Percentiles rank a stretch among this genome's conserved stretches.
These are phyloP conservation scores for Candida silvicultrix DNA, from an alignment of 805 yeast genomes.

Conservation along the genomic window DNA sequence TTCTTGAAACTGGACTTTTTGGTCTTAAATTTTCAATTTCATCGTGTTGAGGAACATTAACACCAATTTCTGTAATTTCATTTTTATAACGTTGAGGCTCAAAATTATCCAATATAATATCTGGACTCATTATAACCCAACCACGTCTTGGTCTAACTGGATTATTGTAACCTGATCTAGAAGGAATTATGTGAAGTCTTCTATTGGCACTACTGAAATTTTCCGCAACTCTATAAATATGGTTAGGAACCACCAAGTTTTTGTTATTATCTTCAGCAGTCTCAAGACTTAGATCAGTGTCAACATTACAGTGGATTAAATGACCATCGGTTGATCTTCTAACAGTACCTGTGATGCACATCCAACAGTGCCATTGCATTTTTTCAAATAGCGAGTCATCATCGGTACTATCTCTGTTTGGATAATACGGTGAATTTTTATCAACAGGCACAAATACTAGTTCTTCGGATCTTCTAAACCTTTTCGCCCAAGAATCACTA, in stretches of 20 bases:
- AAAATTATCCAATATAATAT: conserved; percentile 69
- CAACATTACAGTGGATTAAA: conserved; percentile 86
- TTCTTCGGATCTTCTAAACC: conserved; percentile 86
- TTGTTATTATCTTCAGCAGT: conserved; percentile 24
- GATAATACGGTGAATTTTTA: conserved; percentile 58
- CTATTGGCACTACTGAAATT: conserved; percentile 80
- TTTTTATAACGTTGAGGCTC: conserved; percentile 37
- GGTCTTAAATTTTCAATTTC: conserved; percentile 83
- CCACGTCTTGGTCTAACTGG: conserved; percentile 72
- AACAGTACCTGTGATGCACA: conserved; percentile 95
- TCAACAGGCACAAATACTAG: conserved; percentile 74
- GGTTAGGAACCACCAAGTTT: conserved; percentile 58
- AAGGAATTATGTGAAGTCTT: conserved; percentile 80
- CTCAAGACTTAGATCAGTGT: conserved; percentile 81
- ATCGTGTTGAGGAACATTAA: conserved; percentile 56
- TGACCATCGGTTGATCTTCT: conserved; percentile 79
- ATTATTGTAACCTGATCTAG: conserved; percentile 55
- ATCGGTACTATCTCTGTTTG: conserved; percentile 40
- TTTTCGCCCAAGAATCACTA: conserved; percentile 51
- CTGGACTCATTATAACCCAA: conserved; percentile 89
- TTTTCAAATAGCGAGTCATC: conserved; percentile 50
- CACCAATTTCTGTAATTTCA: conserved; percentile 39
- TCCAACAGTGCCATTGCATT: conserved; percentile 95
- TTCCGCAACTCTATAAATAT: conserved; percentile 77
- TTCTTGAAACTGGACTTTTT: conserved; percentile 53